Evolutionary conservation across 2,329 filamentous ascomycete genomes (phyloP), one percentile per base, ranked within the genome.

Genomic region (Microsporum canis): DNA sequence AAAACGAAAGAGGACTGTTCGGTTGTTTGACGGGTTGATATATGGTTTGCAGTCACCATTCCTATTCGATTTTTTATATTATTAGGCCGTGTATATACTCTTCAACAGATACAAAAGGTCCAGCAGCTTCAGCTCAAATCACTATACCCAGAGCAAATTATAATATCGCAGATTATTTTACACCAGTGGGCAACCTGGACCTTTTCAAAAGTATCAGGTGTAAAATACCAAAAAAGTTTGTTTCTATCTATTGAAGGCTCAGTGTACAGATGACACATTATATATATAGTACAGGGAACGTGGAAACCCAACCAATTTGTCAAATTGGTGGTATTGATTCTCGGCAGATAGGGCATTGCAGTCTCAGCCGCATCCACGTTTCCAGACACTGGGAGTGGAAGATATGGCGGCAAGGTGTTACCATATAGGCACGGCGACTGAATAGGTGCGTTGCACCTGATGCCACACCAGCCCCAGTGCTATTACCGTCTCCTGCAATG

Each of bases 281-380:
- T 4, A 14, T 51, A 31, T 51, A 51, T n/a, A 5, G 23, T n/a
- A 51, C 23, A 31, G 31, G 6, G 23, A 29, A 31, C 2, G 17
- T 36, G 1, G 12, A 36, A 31, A 8, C 17, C n/a, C 33, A 23
- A n/a, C 3, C 51, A n/a, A 14, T 8, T 23, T 8, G 29, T 57
- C 36, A 96, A 71, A 96, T 75, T 49, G 91, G 89, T 58, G 92
- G 92, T 69, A 97, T 74, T 62, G 88, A 87, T 76, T 96, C 91
- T 67, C 94, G 82, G 75, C 94, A 97, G 66, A 96, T 96, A 0
- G 94, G 94, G 76, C 94, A 99, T 76, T 96, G 90, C 69, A 99
- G 75, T 62, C 92, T 79, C 72, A 95, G 91, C 71, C 89, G 83
- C 88, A 99, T 94, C 94, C 94, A 97, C 43, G 90, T 91, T 76